A percentile compares a stretch with the other conserved stretches of the same genome.
Conservation (phyloP, 2,329 filamentous ascomycete genomes). For the Cordyceps tenuipes region DNA sequence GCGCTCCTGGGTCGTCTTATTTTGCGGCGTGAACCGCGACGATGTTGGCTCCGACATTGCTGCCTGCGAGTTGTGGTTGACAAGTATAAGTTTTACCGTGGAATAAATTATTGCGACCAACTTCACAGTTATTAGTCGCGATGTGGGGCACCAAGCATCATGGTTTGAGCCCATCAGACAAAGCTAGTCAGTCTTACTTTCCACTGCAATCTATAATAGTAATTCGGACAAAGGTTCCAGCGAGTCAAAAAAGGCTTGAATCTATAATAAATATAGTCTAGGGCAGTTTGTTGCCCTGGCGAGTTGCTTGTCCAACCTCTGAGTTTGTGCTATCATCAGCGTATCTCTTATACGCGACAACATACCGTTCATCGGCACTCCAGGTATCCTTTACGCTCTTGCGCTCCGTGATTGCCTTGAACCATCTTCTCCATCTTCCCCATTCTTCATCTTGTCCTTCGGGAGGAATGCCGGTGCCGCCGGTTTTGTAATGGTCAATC, state of each 20-base stretch:
- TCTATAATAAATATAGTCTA: slow-evolving; percentile 20
- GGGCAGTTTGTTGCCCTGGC: slow-evolving; percentile 55
- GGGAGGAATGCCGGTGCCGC: slow-evolving; percentile 39
- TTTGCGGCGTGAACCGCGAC: slow-evolving; percentile 66
- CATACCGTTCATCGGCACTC: slow-evolving; percentile 59
- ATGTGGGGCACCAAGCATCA: neutral
- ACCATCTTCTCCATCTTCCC: slow-evolving; percentile 59
- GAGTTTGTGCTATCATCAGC: slow-evolving; percentile 57
- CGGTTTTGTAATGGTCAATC: slow-evolving; percentile 65
- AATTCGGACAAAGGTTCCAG: no score
- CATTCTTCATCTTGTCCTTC: slow-evolving; percentile 49
- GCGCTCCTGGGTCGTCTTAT: slow-evolving; percentile 68
- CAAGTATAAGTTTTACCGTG: no score
- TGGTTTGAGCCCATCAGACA: no score
- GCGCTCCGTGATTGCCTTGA: slow-evolving; percentile 47
- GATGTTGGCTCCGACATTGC: slow-evolving; percentile 33
- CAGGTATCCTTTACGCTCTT: slow-evolving; percentile 59
- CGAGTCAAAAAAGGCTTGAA: no score
- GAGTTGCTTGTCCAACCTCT: slow-evolving; percentile 52
- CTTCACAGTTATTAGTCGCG: neutral
- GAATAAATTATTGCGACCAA: neutral
- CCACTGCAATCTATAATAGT: no score
- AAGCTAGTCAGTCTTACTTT: no score
- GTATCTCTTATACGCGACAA: slow-evolving; percentile 60
- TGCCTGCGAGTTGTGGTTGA: slow-evolving; percentile 2